A percentile compares a stretch with the other conserved stretches of the same genome.
phyloP scores from a whole-genome alignment of 1,284 basidiomycete genomes.

The Cryptococcus maquisensis region DNA sequence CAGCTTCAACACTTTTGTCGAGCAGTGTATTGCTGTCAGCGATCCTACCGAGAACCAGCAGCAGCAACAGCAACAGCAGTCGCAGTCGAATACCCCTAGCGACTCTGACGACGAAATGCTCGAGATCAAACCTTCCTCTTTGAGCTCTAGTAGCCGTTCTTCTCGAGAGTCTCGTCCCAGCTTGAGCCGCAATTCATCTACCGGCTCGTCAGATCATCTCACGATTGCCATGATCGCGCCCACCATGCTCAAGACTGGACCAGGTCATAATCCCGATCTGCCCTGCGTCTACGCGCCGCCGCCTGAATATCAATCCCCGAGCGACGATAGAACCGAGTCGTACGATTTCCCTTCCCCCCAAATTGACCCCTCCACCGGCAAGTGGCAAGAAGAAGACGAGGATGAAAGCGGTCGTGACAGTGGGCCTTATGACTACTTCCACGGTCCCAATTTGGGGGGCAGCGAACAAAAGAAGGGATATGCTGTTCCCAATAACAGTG shows the following conservation, averaged over 20 bases:
- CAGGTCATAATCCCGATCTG: slow-evolving; percentile 46
- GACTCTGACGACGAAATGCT: slow-evolving; percentile 59
- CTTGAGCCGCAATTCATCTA: slow-evolving; percentile 34
- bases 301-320: slow-evolving; percentile 40
- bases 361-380: slow-evolving; percentile 34
- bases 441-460: slow-evolving; percentile 53
- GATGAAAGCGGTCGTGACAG: slow-evolving; percentile 50
- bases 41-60: slow-evolving; percentile 40
- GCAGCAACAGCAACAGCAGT: slow-evolving; percentile 29
- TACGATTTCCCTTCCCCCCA: slow-evolving; percentile 42
- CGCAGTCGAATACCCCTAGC: neutral
- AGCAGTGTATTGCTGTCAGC: slow-evolving; percentile 92
- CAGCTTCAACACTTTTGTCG: slow-evolving; percentile 96
- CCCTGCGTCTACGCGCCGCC: slow-evolving; percentile 70
- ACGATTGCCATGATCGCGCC: slow-evolving; percentile 95
- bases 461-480: neutral
- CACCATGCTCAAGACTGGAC: slow-evolving; percentile 76
- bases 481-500: neutral
- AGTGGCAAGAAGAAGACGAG: slow-evolving; percentile 45
- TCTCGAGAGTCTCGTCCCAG: slow-evolving; percentile 31
- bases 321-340: slow-evolving; percentile 10
- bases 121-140: slow-evolving; percentile 56
- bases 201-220: slow-evolving; percentile 55
- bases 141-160: slow-evolving; percentile 30
- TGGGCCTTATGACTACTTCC: slow-evolving; percentile 59